A percentile compares a stretch with the other conserved stretches of the same genome.
These are phyloP conservation scores for Solanum hybrid DNA, from an alignment of 305 asterid species.

Conservation along the genomic window DNA sequence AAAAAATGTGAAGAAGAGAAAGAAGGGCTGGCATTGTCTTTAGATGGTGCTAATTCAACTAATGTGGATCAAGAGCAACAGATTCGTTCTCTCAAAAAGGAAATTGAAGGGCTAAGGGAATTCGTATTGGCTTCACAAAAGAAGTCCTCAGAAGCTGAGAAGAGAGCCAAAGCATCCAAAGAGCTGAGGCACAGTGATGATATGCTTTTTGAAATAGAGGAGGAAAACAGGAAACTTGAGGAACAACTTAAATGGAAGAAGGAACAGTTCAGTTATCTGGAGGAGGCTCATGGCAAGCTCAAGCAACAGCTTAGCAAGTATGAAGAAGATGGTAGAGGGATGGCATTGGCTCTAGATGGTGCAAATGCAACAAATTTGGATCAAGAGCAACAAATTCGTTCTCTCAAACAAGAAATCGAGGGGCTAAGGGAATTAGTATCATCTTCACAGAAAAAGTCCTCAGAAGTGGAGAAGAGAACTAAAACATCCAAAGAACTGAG, in stretches of 20 bases:
- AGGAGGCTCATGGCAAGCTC: conserved; percentile 74
- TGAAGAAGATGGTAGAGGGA: conserved; percentile 51
- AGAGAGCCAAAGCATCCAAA: conserved; percentile 14
- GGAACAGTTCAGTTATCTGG: conserved; percentile 71
- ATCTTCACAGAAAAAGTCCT: conserved; percentile 31
- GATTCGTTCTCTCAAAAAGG: conserved; percentile 39
- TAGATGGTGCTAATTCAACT: conserved; percentile 57
- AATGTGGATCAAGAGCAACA: conserved; percentile 44
- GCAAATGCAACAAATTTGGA: conserved; percentile 45
- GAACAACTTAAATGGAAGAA: conserved; percentile 87
- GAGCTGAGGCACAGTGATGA: conserved; percentile 45
- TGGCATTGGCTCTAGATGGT: conserved; percentile 59
- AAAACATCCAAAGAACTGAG: conserved; percentile 22
- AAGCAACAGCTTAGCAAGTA: conserved; percentile 36
- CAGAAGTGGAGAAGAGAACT: conserved; percentile 22
- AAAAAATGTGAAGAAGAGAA: conserved; percentile 46
- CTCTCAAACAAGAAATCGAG: conserved; percentile 49
- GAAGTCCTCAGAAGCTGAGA: conserved; percentile 33
- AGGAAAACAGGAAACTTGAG: conserved; percentile 43
- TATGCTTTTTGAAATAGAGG: conserved; percentile 41
- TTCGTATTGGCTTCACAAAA: conserved; percentile 29
- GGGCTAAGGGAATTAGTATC: conserved; percentile 34
- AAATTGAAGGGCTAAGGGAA: conserved; percentile 52
- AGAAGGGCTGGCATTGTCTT: conserved; percentile 37
- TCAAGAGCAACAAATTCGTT: conserved; percentile 41